Base-by-base conservation (phyloP, 2,329 filamentous ascomycete species). In the Lachnellula suecica region DNA sequence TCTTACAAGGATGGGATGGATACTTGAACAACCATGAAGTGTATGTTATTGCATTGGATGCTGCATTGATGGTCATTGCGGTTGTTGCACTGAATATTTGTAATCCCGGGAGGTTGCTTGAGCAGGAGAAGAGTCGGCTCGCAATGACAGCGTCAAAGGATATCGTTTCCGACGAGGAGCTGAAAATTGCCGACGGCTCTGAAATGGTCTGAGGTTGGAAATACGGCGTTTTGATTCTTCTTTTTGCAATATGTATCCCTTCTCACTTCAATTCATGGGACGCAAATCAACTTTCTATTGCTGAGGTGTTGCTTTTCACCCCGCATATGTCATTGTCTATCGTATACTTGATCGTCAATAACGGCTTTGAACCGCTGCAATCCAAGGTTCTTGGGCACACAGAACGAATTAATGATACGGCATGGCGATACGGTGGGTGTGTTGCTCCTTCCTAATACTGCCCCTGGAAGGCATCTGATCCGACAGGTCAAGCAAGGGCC, bases 1-100 rank as follows among this genome's bases (percentile, higher is more conserved):
- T 74, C 51, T 52, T 64, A 1, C 67, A 74, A 59, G 74, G 74
- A 2, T 67, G 70, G 47, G 56, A 64, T 11, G 76, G 75, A 0
- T 73, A 70, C 52, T 59, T 78, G 34, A 65, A 77, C 23, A 61
- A 61, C 13, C 67, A 72, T 41, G 74, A 78, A 62, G 68, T 68
- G 52, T 73, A 66, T 29, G 52, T 76, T 4, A 72, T 74, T 56
- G 67, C 66, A 5, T 70, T 77, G 42, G 74, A 77, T 59, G 68
- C 69, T 0, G 59, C 65, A 5, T 68, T 73, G 27, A 76, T 77
- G 73, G 59, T 71, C 25, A 4, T 69, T 4, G 71, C 71, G 1
- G 55, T 73, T 37, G 54, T 66, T 1, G 31, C 72, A 31, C 64
- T 74, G 48, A 67, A 67, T 52, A 47, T 68, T 37, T 45, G 27